Base-by-base conservation (phyloP, 495 filamentous ascomycete genomes). In the Letharia lupina region DNA sequence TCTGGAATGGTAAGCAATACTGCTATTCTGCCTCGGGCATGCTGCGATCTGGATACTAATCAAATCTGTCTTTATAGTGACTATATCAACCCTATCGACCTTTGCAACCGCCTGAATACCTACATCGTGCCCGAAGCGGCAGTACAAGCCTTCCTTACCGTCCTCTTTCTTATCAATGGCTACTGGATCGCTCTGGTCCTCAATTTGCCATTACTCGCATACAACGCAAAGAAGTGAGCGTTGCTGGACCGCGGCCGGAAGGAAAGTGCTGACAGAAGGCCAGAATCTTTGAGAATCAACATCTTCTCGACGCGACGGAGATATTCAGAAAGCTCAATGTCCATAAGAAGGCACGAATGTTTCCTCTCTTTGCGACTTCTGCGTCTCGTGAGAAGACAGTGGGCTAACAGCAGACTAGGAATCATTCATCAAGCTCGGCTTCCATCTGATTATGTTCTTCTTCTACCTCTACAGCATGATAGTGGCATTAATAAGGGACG, bases 401-500 rank as follows among this genome's bases (percentile, higher is more conserved):
- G 40, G 20, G 39, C 39, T 56, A 13, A 59, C 41, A 65, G 1
- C 54, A 47, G 0, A 61, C 71, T 10, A 97, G 93, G 95, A 99
- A 86, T 97, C 93, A 9, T 98, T 99, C 78, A 88, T 95, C 80
- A 99, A 99, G 79, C 90, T 99, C 47, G 95, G 93, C 66, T 98
- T 99, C 85, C 94, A 98, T 77, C 86, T 99, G 48, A 75, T 98
- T 79, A 95, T 99, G 89, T 99, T 99, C 85, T 99, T 99, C 84
- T 99, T 97, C 86, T 99, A 99, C 80, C 87, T 99, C 37, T 99
- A 98, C 86, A 93, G 86, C 80, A 99, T 99, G 95, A 99, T 99
- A 66, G 94, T 97, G 62, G 93, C 93, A 66, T 81, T 98, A 63
- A 99, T 99, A 82, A 87, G 88, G 71, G 95, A 99, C 75, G 94